Percentiles rank a stretch among this genome's conserved stretches.
Evolutionary conservation across 495 filamentous ascomycete genomes (phyloP).

Genomic region (Emericellopsis terricola): DNA sequence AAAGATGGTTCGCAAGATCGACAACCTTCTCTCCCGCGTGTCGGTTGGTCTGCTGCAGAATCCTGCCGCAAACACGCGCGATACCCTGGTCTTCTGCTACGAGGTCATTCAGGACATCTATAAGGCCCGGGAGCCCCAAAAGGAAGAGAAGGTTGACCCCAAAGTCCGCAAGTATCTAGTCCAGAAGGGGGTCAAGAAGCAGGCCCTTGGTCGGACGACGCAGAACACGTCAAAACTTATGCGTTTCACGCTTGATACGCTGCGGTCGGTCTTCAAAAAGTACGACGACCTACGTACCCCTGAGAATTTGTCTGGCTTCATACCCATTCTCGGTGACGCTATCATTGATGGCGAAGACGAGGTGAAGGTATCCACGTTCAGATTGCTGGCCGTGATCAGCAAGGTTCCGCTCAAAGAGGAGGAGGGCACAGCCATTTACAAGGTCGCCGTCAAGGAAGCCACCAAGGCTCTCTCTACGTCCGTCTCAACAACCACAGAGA

Average conservation of each 20-base stretch:
- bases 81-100: constrained; percentile 81
- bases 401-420: constrained; percentile 66
- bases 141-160: constrained; percentile 31
- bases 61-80: constrained; percentile 49
- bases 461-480: constrained; percentile 46
- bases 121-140: constrained; percentile 28
- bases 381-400: constrained; percentile 66
- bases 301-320: constrained; percentile 60
- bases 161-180: constrained; percentile 57
- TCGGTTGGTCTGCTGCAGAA: constrained; percentile 69
- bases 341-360: constrained; percentile 72
- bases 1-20: constrained; percentile 67
- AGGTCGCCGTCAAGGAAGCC: constrained; percentile 64
- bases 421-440: constrained; percentile 54
- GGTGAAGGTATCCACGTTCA: constrained; percentile 67
- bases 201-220: constrained; percentile 45
- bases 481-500: constrained; percentile 58
- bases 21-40: constrained; percentile 74
- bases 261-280: constrained; percentile 66
- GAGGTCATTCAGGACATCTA: constrained; percentile 82
- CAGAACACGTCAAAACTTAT: constrained; percentile 70
- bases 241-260: constrained; percentile 70
- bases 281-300: constrained; percentile 61
- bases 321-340: constrained; percentile 77
- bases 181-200: constrained; percentile 54